phyloP scores from a whole-genome alignment of 768 basidiomycete species.

The Russula compacta region DNA sequence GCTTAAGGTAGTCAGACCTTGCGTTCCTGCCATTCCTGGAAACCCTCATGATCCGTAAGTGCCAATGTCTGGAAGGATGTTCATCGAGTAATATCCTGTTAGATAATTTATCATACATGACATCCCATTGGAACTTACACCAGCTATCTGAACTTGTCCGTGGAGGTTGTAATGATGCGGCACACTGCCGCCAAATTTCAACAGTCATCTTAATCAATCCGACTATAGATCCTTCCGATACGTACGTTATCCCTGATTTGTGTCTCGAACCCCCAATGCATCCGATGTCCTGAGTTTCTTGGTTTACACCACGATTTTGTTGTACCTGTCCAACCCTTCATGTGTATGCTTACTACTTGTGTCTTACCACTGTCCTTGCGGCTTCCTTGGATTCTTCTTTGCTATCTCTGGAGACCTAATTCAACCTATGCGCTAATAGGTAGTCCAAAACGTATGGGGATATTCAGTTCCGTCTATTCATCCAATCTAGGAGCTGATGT shows the following conservation, averaged over 20 bases:
- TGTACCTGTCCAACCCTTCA: conserved; percentile 3
- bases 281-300: neutral
- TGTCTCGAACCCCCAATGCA: neutral
- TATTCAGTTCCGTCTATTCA: neutral
- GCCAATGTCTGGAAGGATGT: neutral
- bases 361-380: neutral
- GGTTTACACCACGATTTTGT: neutral
- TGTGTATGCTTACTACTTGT: conserved; percentile 8
- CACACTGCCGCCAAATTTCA: neutral
- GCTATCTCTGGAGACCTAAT: neutral
- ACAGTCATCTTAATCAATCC: conserved; percentile 4
- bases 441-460: neutral
- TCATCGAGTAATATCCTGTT: neutral
- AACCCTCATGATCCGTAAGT: conserved; percentile 6
- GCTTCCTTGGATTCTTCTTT: neutral
- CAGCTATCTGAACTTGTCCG: neutral
- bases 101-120: conserved; percentile 11
- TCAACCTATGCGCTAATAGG: neutral
- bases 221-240: neutral
- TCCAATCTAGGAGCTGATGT: neutral
- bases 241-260: neutral
- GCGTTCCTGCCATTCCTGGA: neutral
- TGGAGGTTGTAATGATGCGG: neutral
- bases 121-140: neutral
- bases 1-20: neutral